A percentile compares a stretch with the other conserved stretches of the same genome.
Evolutionary conservation across 192 early-diverging fungal genomes (phyloP).

Genomic region (Coemansia sp.): DNA sequence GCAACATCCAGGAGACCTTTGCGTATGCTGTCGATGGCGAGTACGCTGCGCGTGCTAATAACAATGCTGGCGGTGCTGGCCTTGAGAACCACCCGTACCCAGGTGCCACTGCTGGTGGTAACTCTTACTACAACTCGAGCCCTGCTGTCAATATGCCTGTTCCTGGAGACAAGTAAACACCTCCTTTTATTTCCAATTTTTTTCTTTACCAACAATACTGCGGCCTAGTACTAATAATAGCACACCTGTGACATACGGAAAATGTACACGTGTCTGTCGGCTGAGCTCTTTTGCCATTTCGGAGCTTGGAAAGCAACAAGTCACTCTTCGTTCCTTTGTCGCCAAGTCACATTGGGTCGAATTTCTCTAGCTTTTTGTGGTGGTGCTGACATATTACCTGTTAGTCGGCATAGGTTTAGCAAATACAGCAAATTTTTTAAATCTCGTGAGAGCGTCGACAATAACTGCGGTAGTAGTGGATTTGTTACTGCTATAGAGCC

Average conservation of each 20-base stretch:
- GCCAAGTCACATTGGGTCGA: no score
- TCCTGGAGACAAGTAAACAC: constrained; percentile 14
- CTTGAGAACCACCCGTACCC: constrained; percentile 16
- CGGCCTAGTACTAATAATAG: background rate
- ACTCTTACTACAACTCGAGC: constrained; percentile 35
- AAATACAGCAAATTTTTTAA: no score
- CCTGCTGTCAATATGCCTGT: constrained; percentile 42
- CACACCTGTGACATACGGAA: background rate
- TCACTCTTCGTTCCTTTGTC: no score
- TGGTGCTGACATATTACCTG: no score
- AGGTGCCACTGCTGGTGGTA: constrained; percentile 9
- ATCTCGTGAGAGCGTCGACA: no score
- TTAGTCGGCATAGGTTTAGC: no score
- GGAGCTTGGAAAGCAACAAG: no score
- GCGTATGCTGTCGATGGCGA: constrained; percentile 28
- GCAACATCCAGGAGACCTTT: constrained; percentile 13
- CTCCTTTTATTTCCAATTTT: background rate
- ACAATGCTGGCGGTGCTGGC: constrained; percentile 16
- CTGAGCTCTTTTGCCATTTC: background rate
- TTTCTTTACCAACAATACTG: constrained; percentile 11
- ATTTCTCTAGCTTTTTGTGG: no score
- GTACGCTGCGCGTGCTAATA: background rate
- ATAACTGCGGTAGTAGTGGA: no score
- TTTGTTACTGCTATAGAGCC: constrained; percentile 24
- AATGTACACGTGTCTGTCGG: background rate